A percentile compares a stretch with the other conserved stretches of the same genome.
These are phyloP conservation scores for Fusarium sororula DNA, from an alignment of 2,329 filamentous ascomycete species.

Conservation along the genomic window DNA sequence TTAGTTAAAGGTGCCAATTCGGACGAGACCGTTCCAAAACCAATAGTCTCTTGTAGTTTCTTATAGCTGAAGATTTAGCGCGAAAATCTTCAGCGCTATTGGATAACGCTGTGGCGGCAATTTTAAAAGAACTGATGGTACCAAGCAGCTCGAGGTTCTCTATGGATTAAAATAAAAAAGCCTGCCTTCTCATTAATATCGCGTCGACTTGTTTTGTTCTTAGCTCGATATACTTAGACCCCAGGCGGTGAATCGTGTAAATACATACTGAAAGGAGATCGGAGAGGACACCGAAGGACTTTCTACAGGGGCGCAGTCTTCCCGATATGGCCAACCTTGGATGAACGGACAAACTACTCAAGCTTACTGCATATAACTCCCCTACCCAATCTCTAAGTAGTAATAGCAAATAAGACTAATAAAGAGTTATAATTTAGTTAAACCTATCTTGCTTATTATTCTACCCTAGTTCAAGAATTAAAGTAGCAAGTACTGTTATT, in stretches of 20 bases:
- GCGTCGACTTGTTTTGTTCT: background rate
- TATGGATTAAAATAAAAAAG: background rate
- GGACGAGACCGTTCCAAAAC: background rate
- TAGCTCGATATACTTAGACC: background rate
- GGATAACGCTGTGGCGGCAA: background rate
- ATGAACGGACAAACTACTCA: background rate
- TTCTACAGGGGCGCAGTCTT: background rate
- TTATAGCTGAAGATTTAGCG: background rate
- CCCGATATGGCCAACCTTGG: background rate
- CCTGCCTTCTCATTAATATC: accelerated
- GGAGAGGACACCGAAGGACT: background rate
- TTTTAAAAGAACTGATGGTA: background rate
- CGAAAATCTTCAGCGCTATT: background rate
- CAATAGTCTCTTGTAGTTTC: background rate
- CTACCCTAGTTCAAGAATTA: background rate
- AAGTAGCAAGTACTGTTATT: background rate
- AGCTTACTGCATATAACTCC: background rate
- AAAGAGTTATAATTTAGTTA: background rate
- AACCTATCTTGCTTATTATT: background rate
- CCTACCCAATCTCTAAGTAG: background rate
- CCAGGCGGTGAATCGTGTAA: background rate
- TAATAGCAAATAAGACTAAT: background rate
- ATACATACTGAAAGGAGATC: background rate
- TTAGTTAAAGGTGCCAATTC: background rate
- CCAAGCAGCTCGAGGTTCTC: background rate